Percentiles rank a stretch among this genome's conserved stretches.
phyloP scores from a whole-genome alignment of 2,329 filamentous ascomycete species.

The Juglanconis juglandina region DNA sequence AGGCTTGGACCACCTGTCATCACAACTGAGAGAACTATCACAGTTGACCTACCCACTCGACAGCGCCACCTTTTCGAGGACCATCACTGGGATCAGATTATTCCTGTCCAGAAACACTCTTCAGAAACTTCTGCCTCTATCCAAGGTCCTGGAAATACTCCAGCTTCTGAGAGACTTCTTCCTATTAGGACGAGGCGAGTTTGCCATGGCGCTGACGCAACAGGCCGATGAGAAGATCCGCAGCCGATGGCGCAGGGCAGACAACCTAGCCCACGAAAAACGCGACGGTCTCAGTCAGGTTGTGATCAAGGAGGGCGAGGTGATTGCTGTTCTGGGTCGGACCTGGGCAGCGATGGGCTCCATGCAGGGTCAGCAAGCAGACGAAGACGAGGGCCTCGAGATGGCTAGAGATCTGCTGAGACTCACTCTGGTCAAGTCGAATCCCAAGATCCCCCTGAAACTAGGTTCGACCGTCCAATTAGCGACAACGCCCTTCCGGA shows the following conservation, averaged over 20 bases:
- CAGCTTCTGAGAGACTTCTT: conserved; percentile 82
- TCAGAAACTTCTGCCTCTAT: conserved; percentile 74
- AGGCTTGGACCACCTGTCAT: conserved; percentile 60
- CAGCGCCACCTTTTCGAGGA: conserved; percentile 63
- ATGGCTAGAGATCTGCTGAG: conserved; percentile 74
- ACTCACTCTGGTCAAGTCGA: conserved; percentile 58
- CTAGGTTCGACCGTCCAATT: conserved; percentile 35
- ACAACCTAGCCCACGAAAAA: conserved; percentile 56
- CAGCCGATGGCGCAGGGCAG: conserved; percentile 66
- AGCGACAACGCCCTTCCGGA: conserved; percentile 63
- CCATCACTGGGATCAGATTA: conserved; percentile 71
- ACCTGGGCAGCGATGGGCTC: conserved; percentile 79
- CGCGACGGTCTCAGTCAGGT: conserved; percentile 59
- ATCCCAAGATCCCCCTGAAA: conserved; percentile 35
- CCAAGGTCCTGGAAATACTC: conserved; percentile 72
- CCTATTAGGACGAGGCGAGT: conserved; percentile 82
- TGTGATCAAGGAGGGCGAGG: conserved; percentile 81
- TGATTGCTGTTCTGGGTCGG: conserved; percentile 70
- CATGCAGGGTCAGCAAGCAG: conserved; percentile 64
- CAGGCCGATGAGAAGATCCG: conserved; percentile 79
- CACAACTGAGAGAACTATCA: conserved; percentile 67
- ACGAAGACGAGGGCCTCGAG: conserved; percentile 81
- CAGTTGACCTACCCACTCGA: conserved; percentile 71
- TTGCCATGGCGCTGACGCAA: conserved; percentile 79
- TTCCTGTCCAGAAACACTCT: conserved; percentile 81